Evolutionary conservation across 352 stramenopile genomes (phyloP), one percentile per base, ranked within the genome.

Genomic region (Globisporangium barbulae): DNA sequence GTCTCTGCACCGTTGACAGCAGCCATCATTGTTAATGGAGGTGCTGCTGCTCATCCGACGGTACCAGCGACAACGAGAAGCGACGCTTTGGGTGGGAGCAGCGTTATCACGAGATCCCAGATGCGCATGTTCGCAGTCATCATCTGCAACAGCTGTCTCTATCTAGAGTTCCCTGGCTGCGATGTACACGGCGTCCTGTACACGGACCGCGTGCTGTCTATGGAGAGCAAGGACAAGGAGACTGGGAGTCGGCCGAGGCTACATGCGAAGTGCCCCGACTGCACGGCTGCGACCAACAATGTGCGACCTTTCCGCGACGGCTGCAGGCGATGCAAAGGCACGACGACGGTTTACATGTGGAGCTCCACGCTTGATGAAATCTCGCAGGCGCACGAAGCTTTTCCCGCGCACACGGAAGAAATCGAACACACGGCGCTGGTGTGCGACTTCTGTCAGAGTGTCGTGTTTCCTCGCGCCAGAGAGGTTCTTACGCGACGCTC

Each of bases 101-200:
- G 17, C 2, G 31, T 13, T 13, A 2, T n/a, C 17, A 8, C 21
- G 13, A 49, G 25, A 15, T 10, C 35, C 2, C 35, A 62, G 30
- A 75, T 96, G 64, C 86, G 88, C 0, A 71, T 67, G 21, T 96
- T 94, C 59, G 85, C 85, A 6, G 83, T 86, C 33, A 94, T 96
- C 65, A 67, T 94, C 9, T 96, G 88, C 70, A 76, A 73, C 68
- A 70, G 83, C 31, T 96, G 88, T 53, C 74, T 85, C n/a, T 96
- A 93, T 64, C 67, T 96, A 21, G 88, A 96, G 68, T 96, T 96
- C 59, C 88, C 88, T 0, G 88, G 88, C 44, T 96, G 88, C 60
- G 86, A 96, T 59, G 79, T 94, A 8, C 88, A 96, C 55, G 85
- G 87, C 53, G 72, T 91, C 1, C 63, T 96, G 33, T 96, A 95